phyloP scores from a whole-genome alignment of 2,329 filamentous ascomycete genomes.

The Pestalotiopsis sp. region DNA sequence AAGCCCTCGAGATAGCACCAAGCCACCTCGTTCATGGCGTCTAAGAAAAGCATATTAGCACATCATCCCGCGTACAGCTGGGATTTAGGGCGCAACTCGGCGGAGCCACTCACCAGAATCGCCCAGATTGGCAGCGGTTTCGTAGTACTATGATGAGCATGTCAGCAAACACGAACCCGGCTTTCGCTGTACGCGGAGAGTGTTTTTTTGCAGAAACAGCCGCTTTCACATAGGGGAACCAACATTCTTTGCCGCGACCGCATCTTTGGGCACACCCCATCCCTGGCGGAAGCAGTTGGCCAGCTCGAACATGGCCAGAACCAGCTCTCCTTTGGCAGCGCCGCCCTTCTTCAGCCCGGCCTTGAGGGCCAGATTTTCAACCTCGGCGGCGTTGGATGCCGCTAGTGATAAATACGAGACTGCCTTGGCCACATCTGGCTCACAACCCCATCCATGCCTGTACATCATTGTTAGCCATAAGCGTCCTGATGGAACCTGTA shows the following conservation, averaged over 20 bases:
- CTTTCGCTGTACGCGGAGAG: background rate
- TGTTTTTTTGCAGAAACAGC: background rate
- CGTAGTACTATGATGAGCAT: conserved; percentile 73
- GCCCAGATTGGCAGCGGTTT: conserved; percentile 94
- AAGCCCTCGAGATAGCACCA: conserved; percentile 98
- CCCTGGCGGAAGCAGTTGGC: conserved; percentile 92
- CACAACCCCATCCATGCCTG: conserved; percentile 92
- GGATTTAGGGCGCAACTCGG: background rate
- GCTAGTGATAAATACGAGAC: conserved; percentile 86
- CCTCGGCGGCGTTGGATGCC: conserved; percentile 83
- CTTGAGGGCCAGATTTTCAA: conserved; percentile 83
- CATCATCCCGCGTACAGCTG: too few relatives aligned
- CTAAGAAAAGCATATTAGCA: conserved; percentile 40
- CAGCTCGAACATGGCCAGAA: conserved; percentile 94
- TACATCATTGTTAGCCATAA: background rate
- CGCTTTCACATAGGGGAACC: conserved; percentile 27
- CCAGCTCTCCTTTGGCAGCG: conserved; percentile 91
- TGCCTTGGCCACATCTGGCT: conserved; percentile 70
- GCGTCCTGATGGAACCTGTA: background rate
- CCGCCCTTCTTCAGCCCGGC: conserved; percentile 93
- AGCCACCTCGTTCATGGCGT: conserved; percentile 95
- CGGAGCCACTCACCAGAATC: conserved; percentile 66
- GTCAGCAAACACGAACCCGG: conserved; percentile 15
- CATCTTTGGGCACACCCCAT: conserved; percentile 88
- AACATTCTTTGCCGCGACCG: conserved; percentile 78